Base-by-base conservation (phyloP, 208 protist genomes). In the Wallacemonas sp. region DNA sequence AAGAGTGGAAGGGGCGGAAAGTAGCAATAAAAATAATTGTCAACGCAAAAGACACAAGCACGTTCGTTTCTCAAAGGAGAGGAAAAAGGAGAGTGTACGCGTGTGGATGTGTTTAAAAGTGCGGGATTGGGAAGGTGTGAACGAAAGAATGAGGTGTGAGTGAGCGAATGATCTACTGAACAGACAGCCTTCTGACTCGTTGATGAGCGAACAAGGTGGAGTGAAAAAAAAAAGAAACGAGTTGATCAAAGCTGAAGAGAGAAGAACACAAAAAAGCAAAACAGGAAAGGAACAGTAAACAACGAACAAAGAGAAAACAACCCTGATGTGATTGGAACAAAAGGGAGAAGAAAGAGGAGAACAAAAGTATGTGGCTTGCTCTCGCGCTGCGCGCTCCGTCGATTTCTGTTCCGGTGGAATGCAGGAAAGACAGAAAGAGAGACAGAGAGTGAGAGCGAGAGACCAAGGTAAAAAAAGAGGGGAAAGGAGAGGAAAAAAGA, bases 161-260 rank as follows among this genome's bases (percentile, higher is more conserved):
- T n/a, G n/a, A n/a, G n/a, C n/a, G n/a, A n/a, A n/a, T n/a, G n/a
- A n/a, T n/a, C n/a, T n/a, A n/a, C n/a, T n/a, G n/a, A n/a, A n/a
- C n/a, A n/a, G n/a, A n/a, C n/a, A n/a, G n/a, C n/a, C n/a, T 52
- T 52, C 19, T 52, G 4, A 17, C 19, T 52, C 11, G 36, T 61
- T 27, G n/a, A 32, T n/a, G 24, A 33, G 43, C 29, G 16, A 33
- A 54, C 21, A 41, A 56, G 19, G 48, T 30, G 39, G 57, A 43
- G 44, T 48, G 41, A 57, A 73, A 38, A 65, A 66, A 63, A 41
- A 48, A 66, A 29, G 26, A 21, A 39, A 65, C n/a, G 29, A 55
- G 16, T 19, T 16, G 5, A 64, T 4, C 11, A 19, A 21, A 61
- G 38, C 34, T 38, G 43, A 48, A 69, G 27, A 43, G 58, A 57